Evolutionary conservation across 352 stramenopile species (phyloP).

Genomic region (Pythium diclinum): DNA sequence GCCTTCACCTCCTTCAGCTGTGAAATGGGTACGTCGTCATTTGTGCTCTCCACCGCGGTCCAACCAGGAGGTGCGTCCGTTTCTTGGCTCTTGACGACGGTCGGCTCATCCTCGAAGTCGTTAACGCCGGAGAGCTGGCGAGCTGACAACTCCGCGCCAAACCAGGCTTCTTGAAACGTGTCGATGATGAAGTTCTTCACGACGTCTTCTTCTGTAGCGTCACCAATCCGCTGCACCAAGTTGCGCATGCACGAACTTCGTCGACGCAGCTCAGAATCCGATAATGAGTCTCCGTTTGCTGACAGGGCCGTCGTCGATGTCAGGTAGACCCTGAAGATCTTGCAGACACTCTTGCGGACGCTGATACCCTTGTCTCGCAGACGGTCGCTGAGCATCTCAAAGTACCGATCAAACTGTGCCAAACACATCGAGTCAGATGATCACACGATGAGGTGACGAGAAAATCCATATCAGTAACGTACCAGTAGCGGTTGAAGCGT

Average conservation of each 20-base stretch:
- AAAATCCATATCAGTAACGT: slow-evolving; percentile 25
- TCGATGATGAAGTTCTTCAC: slow-evolving; percentile 88
- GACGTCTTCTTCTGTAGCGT: slow-evolving; percentile 59
- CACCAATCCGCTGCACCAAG: slow-evolving; percentile 73
- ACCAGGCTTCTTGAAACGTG: slow-evolving; percentile 86
- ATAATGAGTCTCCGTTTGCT: slow-evolving; percentile 9
- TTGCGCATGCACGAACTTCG: slow-evolving; percentile 70
- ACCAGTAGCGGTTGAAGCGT: slow-evolving; percentile 71
- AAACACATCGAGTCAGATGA: background rate
- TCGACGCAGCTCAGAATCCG: slow-evolving; percentile 38
- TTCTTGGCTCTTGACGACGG: background rate
- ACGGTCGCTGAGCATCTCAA: slow-evolving; percentile 65
- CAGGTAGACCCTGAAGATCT: slow-evolving; percentile 65
- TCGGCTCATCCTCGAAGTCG: slow-evolving; percentile 40
- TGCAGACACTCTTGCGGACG: slow-evolving; percentile 83
- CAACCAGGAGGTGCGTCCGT: slow-evolving; percentile 49
- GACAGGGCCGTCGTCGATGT: slow-evolving; percentile 20
- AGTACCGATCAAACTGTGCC: slow-evolving; percentile 77
- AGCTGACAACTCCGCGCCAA: slow-evolving; percentile 55
- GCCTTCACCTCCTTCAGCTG: background rate
- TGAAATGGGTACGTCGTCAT: background rate
- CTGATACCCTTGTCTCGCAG: slow-evolving; percentile 82
- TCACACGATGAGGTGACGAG: background rate
- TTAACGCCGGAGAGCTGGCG: slow-evolving; percentile 32
- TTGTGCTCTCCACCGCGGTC: slow-evolving; percentile 26